A percentile compares a stretch with the other conserved stretches of the same genome.
These are phyloP conservation scores for Coemansia reversa DNA, from an alignment of 192 early-diverging fungal species.

Conservation along the genomic window DNA sequence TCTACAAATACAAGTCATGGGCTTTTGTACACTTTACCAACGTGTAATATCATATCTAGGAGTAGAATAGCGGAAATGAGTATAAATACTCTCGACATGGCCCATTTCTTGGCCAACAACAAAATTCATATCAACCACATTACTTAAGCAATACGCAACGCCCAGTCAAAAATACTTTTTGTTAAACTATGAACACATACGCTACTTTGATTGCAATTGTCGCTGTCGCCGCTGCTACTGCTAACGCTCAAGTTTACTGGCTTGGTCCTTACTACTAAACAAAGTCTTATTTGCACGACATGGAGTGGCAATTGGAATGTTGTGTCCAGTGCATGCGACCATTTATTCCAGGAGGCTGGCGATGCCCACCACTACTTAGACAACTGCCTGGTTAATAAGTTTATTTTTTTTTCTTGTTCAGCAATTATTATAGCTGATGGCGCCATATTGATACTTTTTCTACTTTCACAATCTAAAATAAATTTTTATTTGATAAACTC, in stretches of 20 bases:
- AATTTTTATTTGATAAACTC: background rate
- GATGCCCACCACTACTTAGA: background rate
- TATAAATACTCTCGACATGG: background rate
- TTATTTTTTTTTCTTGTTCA: background rate
- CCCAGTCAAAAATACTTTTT: background rate
- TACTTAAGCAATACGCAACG: background rate
- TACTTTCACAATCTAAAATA: background rate
- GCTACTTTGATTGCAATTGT: constrained; percentile 22
- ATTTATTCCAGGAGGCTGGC: background rate
- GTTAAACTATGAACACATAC: constrained; percentile 8
- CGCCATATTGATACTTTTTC: background rate
- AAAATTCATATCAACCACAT: background rate
- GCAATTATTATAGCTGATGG: background rate
- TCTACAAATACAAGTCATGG: background rate
- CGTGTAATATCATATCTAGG: background rate
- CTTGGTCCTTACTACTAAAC: constrained; percentile 15
- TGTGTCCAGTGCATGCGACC: background rate
- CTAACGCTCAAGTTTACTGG: constrained; percentile 25
- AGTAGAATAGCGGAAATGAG: background rate
- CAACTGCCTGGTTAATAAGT: background rate
- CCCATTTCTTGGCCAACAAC: background rate
- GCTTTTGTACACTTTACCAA: background rate
- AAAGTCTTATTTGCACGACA: background rate
- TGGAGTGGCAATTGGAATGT: background rate
- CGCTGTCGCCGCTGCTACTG: constrained; percentile 18